Percentiles rank a stretch among this genome's conserved stretches.
These are phyloP conservation scores for Neopestalotiopsis clavispora DNA, from an alignment of 2,329 filamentous ascomycete species.

Conservation along the genomic window DNA sequence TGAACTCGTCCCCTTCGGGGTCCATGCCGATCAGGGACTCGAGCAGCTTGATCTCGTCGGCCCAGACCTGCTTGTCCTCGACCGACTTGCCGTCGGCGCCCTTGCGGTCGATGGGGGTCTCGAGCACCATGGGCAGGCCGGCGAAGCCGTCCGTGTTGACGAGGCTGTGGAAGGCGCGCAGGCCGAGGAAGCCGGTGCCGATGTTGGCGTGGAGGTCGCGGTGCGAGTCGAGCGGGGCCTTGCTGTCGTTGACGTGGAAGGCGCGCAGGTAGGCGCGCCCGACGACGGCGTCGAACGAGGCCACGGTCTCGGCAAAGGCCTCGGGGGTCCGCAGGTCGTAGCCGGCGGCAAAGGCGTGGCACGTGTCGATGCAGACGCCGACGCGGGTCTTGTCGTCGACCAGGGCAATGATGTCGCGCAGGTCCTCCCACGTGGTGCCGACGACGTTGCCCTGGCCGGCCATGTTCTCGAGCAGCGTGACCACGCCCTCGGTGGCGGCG, in stretches of 20 bases:
- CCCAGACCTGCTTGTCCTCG: slow-evolving; percentile 87
- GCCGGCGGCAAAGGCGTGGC: slow-evolving; percentile 92
- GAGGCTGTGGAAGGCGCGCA: slow-evolving; percentile 88
- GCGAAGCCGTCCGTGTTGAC: slow-evolving; percentile 82
- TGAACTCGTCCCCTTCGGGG: slow-evolving; percentile 74
- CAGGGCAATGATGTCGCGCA: slow-evolving; percentile 80
- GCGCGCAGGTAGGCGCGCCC: slow-evolving; percentile 82
- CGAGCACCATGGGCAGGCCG: slow-evolving; percentile 86
- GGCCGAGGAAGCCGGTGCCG: slow-evolving; percentile 89
- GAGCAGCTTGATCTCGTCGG: slow-evolving; percentile 90
- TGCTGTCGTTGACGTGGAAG: slow-evolving; percentile 93
- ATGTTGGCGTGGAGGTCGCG: slow-evolving; percentile 96
- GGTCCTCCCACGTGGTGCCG: slow-evolving; percentile 83
- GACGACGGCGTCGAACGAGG: slow-evolving; percentile 77
- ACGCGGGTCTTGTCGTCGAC: slow-evolving; percentile 83
- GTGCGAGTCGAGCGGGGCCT: slow-evolving; percentile 81
- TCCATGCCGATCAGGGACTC: slow-evolving; percentile 89
- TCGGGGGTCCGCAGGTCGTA: slow-evolving; percentile 83
- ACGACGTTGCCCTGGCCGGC: slow-evolving; percentile 88
- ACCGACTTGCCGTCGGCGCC: slow-evolving; percentile 68
- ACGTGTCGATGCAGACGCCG: slow-evolving; percentile 95
- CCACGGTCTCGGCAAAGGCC: slow-evolving; percentile 74
- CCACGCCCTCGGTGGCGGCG: slow-evolving; percentile 73
- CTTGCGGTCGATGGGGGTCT: slow-evolving; percentile 87
- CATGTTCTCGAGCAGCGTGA: slow-evolving; percentile 95